phyloP scores from a whole-genome alignment of 73 alveolate species.

The Tetrahymena thermophila region DNA sequence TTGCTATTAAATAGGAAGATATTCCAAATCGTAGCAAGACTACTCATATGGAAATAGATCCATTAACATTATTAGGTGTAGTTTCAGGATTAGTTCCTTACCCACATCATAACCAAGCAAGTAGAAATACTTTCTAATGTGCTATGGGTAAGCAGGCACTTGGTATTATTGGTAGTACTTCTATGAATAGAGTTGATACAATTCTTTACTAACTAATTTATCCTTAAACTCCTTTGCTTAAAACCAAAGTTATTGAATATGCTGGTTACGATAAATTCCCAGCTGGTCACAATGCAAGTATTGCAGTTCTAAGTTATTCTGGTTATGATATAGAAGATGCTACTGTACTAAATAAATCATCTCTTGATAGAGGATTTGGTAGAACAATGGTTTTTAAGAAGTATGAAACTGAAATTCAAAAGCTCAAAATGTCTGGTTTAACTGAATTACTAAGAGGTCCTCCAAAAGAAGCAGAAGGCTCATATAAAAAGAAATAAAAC shows the following conservation, averaged over 20 bases:
- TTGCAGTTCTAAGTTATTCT: slow-evolving; percentile 97
- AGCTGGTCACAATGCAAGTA: slow-evolving; percentile 99
- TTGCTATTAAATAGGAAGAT: slow-evolving; percentile 85
- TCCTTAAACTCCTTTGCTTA: slow-evolving; percentile 96
- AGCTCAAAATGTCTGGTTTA: slow-evolving; percentile 1
- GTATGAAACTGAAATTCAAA: slow-evolving; percentile 45
- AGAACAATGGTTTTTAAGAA: slow-evolving; percentile 74
- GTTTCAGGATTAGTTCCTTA: slow-evolving; percentile 94
- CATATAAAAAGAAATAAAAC: neutral
- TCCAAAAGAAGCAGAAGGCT: slow-evolving; percentile 37
- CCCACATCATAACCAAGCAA: slow-evolving; percentile 99
- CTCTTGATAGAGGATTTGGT: slow-evolving; percentile 99
- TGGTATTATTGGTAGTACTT: slow-evolving; percentile 68
- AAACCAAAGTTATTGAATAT: slow-evolving; percentile 94
- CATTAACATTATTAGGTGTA: slow-evolving; percentile 92
- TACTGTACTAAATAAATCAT: slow-evolving; percentile 84
- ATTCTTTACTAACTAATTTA: slow-evolving; percentile 86
- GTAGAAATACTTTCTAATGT: slow-evolving; percentile 98
- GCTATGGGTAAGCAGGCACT: slow-evolving; percentile 99
- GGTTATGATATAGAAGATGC: slow-evolving; percentile 99
- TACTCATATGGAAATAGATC: slow-evolving; percentile 99
- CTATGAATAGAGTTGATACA: slow-evolving; percentile 80
- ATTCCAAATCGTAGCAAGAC: slow-evolving; percentile 54
- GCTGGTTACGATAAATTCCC: slow-evolving; percentile 90
- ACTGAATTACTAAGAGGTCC: slow-evolving; percentile 63